Conservation (phyloP, 345 rosid genomes). For the Ceriops decandra region DNA sequence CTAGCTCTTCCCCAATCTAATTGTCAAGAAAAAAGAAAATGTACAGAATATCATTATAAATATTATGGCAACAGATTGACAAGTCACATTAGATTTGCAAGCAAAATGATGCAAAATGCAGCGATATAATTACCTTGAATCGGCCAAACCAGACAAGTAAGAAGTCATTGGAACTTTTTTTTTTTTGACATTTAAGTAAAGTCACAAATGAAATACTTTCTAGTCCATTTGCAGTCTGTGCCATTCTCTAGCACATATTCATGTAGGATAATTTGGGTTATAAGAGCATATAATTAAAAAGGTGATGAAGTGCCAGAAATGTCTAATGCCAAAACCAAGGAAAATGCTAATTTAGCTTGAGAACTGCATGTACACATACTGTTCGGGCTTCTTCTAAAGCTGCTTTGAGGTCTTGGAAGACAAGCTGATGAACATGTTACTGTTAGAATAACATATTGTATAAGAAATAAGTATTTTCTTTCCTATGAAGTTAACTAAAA, state of each 20-base stretch:
- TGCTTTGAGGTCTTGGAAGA: conserved; percentile 82
- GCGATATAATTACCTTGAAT: not conserved
- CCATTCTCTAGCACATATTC: too few species aligned
- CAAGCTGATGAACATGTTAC: conserved; percentile 57
- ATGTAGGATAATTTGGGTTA: too few species aligned
- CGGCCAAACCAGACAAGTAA: not conserved
- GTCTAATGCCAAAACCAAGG: conserved; percentile 5
- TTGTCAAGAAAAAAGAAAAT: conserved; percentile 22
- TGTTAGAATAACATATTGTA: conserved; percentile 23
- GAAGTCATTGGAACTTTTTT: not conserved
- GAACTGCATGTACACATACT: conserved; percentile 40
- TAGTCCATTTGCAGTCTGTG: too few species aligned
- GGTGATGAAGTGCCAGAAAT: not conserved
- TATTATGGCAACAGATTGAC: not conserved
- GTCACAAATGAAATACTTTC: not conserved
- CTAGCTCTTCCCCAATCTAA: conserved; percentile 99
- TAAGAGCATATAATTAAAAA: not conserved
- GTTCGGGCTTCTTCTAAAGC: conserved; percentile 93
- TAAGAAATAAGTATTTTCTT: conserved; percentile 13
- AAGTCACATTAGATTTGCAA: too few species aligned
- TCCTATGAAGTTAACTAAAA: not conserved
- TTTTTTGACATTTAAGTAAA: conserved; percentile 2
- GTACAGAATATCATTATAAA: not conserved
- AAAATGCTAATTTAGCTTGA: not conserved
- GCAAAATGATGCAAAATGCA: not conserved